These are phyloP conservation scores for Elsinoe ampelina DNA, from an alignment of 2,329 filamentous ascomycete species.

Conservation along the genomic window DNA sequence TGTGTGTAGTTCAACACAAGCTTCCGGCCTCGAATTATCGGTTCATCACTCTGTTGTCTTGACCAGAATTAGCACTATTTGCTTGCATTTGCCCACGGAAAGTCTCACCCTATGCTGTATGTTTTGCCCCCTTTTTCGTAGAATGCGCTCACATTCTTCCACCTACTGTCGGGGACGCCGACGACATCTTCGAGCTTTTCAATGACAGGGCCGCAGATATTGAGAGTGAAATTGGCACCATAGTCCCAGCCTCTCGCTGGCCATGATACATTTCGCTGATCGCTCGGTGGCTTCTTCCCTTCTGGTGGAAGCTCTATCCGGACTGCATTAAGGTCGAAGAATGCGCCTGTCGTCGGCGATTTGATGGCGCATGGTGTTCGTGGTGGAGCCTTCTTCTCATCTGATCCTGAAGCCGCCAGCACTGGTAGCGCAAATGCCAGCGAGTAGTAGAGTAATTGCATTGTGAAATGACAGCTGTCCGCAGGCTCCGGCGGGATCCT, in stretches of 20 bases:
- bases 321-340: constrained; percentile 54
- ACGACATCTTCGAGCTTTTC: constrained; percentile 41
- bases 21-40: constrained; percentile 57
- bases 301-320: constrained; percentile 40
- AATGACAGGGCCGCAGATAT: constrained; percentile 70
- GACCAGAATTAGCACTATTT: background rate
- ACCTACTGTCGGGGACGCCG: constrained; percentile 52
- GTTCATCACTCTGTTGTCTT: constrained; percentile 47
- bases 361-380: constrained; percentile 52
- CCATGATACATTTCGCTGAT: constrained; percentile 50
- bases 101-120: constrained; percentile 66
- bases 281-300: constrained; percentile 36
- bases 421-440: constrained; percentile 25
- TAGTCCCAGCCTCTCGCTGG: constrained; percentile 67
- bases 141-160: constrained; percentile 70
- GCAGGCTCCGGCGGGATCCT: background rate
- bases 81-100: background rate
- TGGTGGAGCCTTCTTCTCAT: constrained; percentile 34
- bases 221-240: constrained; percentile 71
- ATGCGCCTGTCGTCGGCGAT: constrained; percentile 51
- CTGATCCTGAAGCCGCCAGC: constrained; percentile 28
- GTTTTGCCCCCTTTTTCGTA: constrained; percentile 57
- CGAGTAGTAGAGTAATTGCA: constrained; percentile 28
- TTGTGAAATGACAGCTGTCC: constrained; percentile 14
- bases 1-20: constrained; percentile 43